phyloP scores from a whole-genome alignment of 2,329 filamentous ascomycete genomes.

The Fusarium robinianum region DNA sequence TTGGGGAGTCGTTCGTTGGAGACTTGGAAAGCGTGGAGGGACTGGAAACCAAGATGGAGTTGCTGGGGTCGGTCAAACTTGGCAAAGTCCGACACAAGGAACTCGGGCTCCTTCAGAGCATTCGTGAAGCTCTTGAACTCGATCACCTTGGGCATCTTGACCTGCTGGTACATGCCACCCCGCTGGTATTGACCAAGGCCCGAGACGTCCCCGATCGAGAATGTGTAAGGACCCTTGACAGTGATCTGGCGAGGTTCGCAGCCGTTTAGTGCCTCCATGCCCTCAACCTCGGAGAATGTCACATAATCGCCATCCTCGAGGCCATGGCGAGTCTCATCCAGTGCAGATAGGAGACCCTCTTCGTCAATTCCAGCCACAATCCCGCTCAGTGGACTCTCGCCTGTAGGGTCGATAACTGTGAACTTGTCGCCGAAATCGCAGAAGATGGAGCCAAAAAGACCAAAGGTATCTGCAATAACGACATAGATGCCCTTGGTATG shows the following conservation, averaged over 20 bases:
- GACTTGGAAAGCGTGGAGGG: conserved; percentile 83
- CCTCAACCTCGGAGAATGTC: conserved; percentile 90
- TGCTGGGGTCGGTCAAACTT: conserved; percentile 96
- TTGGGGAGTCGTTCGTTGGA: conserved; percentile 75
- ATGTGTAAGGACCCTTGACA: conserved; percentile 95
- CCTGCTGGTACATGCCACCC: conserved; percentile 89
- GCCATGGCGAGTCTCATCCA: conserved; percentile 94
- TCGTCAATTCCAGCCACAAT: conserved; percentile 91
- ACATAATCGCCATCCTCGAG: conserved; percentile 96
- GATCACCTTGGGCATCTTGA: conserved; percentile 96
- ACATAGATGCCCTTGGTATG: conserved; percentile 93
- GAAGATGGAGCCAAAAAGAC: conserved; percentile 93
- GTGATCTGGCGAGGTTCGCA: conserved; percentile 86
- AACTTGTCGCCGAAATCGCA: conserved; percentile 97
- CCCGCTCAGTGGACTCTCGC: conserved; percentile 83
- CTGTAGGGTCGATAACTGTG: conserved; percentile 84
- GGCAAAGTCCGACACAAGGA: conserved; percentile 92
- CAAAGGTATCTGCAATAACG: conserved; percentile 85
- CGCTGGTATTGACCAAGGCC: conserved; percentile 84
- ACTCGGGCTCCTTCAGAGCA: conserved; percentile 83
- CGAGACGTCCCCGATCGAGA: conserved; percentile 93
- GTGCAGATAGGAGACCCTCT: conserved; percentile 85
- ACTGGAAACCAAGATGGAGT: conserved; percentile 90
- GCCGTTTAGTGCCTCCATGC: conserved; percentile 86
- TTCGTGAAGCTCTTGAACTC: conserved; percentile 82